A percentile compares a stretch with the other conserved stretches of the same genome.
Conservation (phyloP, 805 yeast species). For the Metschnikowia koreensis region DNA sequence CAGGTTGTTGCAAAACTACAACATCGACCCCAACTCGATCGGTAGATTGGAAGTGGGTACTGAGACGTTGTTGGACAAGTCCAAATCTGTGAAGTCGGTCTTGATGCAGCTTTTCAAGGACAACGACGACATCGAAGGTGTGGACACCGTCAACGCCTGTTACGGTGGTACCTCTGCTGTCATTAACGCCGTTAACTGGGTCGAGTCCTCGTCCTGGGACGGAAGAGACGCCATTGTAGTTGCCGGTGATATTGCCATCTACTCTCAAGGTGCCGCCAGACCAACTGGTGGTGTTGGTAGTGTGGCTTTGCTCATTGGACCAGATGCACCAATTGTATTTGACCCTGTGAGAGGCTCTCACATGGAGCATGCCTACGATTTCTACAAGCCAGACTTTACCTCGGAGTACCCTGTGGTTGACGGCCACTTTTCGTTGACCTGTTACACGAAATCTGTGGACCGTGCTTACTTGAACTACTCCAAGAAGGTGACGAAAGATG, state of each 20-base stretch:
- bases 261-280: conserved; percentile 96
- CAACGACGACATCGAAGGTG: conserved; percentile 90
- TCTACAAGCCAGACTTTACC: conserved; percentile 96
- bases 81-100: conserved; percentile 94
- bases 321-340: conserved; percentile 94
- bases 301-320: conserved; percentile 91
- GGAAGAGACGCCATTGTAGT: conserved; percentile 97
- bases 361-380: conserved; percentile 97
- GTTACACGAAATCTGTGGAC: conserved; percentile 94
- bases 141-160: conserved; percentile 95
- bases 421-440: conserved; percentile 91
- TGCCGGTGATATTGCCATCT: conserved; percentile 96
- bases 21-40: conserved; percentile 73
- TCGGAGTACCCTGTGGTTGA: conserved; percentile 96
- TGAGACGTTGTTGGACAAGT: conserved; percentile 93
- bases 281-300: conserved; percentile 99
- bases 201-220: conserved; percentile 95
- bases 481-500: conserved; percentile 57
- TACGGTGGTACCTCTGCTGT: conserved; percentile 98
- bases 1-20: conserved; percentile 73
- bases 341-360: conserved; percentile 86
- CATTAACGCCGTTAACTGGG: conserved; percentile 92
- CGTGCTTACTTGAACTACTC: conserved; percentile 80
- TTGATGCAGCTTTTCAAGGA: conserved; percentile 90
- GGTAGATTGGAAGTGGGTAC: conserved; percentile 99